Evolutionary conservation across 768 basidiomycete species (phyloP), one percentile per base, ranked within the genome.

Genomic region (Inosperma sp.): DNA sequence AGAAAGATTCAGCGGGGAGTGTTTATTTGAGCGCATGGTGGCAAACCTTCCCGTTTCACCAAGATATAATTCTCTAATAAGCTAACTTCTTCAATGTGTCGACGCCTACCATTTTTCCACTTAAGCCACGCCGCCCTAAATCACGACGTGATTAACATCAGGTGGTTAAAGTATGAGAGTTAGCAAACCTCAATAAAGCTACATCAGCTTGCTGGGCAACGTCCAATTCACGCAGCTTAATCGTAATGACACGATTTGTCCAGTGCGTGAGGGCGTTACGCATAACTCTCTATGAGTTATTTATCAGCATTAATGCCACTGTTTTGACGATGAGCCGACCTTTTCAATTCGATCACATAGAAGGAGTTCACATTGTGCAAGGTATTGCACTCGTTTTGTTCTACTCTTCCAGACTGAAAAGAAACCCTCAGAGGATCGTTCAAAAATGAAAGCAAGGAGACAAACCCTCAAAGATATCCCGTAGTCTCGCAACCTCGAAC

Each of bases 31-130:
- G 21, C 30, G 13, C 48, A 37, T 36, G 45, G 52, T 30, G 8
- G 35, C 67, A 30, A 59, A 82, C 90, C 90, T 75, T 90, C 88
- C 36, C 78, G 78, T 65, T 88, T 89, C 37, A 93, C 82, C 53
- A 86, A 77, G 50, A 83, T 78, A 65, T 89, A 88, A 61, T 87
- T 91, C 61, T 89, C 84, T 78, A 93, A 81, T n/a, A 93, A 76
- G 57, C 81, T 84, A 3, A 84, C 66, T 55, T 84, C 81, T 62
- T 90, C 86, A 2, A 76, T 75, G 61, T 88, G 87, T 21, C 82
- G 80, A 30, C 72, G 67, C 59, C 76, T 80, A 30, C 77, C 69
- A 5, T 64, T 67, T 60, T 80, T 83, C 89, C 90, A 93, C 67
- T 83, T 86, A 40, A 65, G 71, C 57, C 87, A 86, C 5, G 78